These are phyloP conservation scores for Cladophialophora yegresii DNA, from an alignment of 2,329 filamentous ascomycete genomes.

Conservation along the genomic window DNA sequence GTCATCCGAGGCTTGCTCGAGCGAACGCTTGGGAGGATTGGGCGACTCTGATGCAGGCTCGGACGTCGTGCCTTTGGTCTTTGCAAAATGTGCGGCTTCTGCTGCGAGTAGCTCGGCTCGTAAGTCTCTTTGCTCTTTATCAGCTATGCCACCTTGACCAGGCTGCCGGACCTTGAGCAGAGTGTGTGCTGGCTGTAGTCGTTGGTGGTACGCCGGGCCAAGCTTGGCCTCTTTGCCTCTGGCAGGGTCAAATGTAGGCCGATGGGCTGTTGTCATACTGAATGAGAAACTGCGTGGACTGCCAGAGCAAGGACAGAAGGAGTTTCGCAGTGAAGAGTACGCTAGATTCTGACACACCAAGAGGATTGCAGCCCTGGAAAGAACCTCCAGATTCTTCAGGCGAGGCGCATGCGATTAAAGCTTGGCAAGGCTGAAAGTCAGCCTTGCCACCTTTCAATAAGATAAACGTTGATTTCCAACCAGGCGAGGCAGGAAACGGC, in stretches of 20 bases:
- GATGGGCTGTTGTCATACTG: conserved; percentile 58
- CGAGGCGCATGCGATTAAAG: neutral
- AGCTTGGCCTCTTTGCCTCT: conserved; percentile 92
- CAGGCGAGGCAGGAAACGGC: no score
- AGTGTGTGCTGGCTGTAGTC: conserved; percentile 89
- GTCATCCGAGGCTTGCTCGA: conserved; percentile 55
- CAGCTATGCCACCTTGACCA: conserved; percentile 85
- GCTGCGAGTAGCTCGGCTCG: conserved; percentile 86
- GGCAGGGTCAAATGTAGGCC: conserved; percentile 95
- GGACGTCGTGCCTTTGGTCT: conserved; percentile 61
- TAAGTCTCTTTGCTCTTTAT: conserved; percentile 72
- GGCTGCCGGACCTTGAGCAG: conserved; percentile 84
- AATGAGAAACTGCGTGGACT: conserved; percentile 36
- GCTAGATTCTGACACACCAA: neutral
- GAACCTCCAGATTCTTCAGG: neutral
- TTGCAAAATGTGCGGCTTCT: conserved; percentile 83
- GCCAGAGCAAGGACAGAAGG: neutral
- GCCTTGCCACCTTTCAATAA: neutral
- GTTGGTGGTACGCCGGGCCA: conserved; percentile 93
- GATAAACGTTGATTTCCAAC: neutral
- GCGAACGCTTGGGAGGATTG: conserved; percentile 61
- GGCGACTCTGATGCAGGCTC: conserved; percentile 37
- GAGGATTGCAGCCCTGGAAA: neutral
- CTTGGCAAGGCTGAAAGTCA: conserved; percentile 3
- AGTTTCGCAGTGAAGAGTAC: neutral